Base-by-base conservation (phyloP, 2,329 filamentous ascomycete species). In the Penicillium sp. region DNA sequence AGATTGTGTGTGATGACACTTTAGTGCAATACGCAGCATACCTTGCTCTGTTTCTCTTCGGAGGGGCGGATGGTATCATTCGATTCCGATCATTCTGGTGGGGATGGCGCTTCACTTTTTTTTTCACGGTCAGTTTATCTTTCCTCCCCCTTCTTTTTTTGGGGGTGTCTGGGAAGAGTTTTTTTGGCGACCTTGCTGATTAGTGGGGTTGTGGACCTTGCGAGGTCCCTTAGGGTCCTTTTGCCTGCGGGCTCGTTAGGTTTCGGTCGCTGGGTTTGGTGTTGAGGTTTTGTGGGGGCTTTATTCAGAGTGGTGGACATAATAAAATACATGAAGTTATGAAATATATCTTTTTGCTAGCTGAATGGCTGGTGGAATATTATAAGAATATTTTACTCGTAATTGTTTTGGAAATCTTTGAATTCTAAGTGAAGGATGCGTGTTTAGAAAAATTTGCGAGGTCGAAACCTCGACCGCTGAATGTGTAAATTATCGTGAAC, bases 1-100 rank as follows among this genome's bases (percentile, higher is more conserved):
- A 93, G 90, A 93, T 93, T 87, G 90, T 93, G 84, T 85, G 84
- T 85, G 80, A 81, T 76, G 86, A 87, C 86, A 91, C 90, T 92
- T 91, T 83, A 94, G 91, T 93, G 89, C 91, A 91, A 94, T 94
- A 91, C 89, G 90, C 89, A 85, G 90, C 90, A 86, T 93, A 81
- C 82, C 78, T 73, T 75, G 59, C 64, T 68, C 73, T 66, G 68
- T 73, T 70, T 70, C 71, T 72, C 38, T 57, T 52, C 60, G 60
- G 48, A 41, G 33, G 63, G 70, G 70, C 75, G 73, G 66, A 67
- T 76, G 72, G 79, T 82, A 87, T 87, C 82, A 91, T 90, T 91
- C 89, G 88, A 93, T 92, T 92, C 89, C 88, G 89, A 91, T 93
- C 87, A 92, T 86, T 91, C 88, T 89, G 87, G 83, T 84, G 86